Percentiles rank a stretch among this genome's conserved stretches.
Evolutionary conservation across 176 grass and related monocot genomes (phyloP).

Genomic region (Calamus simplicifolius): DNA sequence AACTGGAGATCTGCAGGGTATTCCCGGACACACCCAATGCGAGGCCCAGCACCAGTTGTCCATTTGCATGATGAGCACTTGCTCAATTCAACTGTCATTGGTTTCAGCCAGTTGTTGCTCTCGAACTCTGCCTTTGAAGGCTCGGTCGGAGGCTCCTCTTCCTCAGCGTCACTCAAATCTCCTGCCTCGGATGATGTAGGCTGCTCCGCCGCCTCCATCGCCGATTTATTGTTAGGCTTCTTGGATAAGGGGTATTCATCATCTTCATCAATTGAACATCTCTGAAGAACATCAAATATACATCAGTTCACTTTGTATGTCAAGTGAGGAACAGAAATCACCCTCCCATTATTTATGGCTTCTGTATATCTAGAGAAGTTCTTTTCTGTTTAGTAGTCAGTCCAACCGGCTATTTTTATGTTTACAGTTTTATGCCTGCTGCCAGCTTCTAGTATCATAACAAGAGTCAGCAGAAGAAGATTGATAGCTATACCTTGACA

Average conservation of each 20-base stretch:
- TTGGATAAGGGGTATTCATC: conserved; percentile 45
- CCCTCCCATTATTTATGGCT: no score
- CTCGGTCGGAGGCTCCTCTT: conserved; percentile 1
- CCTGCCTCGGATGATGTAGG: not conserved
- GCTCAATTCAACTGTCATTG: not conserved
- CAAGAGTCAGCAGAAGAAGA: not conserved
- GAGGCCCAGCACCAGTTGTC: conserved; percentile 58
- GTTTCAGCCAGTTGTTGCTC: not conserved
- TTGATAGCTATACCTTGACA: conserved; percentile 45
- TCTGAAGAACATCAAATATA: conserved; percentile 36
- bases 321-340: no score
- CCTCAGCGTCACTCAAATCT: conserved; percentile 13
- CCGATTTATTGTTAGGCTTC: conserved; percentile 8
- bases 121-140: conserved; percentile 5
- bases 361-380: no score
- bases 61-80: conserved; percentile 50
- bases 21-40: conserved; percentile 87
- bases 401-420: no score
- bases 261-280: conserved; percentile 34
- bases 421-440: no score
- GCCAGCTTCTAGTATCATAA: no score
- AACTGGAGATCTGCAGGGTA: conserved; percentile 80
- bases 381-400: no score
- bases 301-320: no score
- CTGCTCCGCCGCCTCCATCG: not conserved